Base-by-base conservation (phyloP, 23 red algal species). In the Gracilaria gracilis region DNA sequence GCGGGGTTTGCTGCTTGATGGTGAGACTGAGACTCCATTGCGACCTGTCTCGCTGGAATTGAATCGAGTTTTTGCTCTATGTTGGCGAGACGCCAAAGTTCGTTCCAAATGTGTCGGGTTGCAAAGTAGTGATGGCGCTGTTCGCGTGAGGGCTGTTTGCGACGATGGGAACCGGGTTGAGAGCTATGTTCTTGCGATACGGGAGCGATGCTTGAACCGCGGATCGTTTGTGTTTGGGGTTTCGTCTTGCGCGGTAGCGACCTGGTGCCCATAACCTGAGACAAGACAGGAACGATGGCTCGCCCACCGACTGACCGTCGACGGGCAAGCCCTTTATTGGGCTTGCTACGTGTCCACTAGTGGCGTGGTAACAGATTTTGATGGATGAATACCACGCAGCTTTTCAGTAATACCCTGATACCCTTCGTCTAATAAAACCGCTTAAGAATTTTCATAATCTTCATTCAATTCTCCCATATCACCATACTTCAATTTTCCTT, bases 191-290 rank as follows among this genome's bases (percentile, higher is more conserved):
- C 69, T 40, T 9, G 42, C 36, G 34, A 24, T 6, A 31, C 69
- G 69, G 35, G 69, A 75, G 69, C 69, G 35, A 75, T 47, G 69
- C 69, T 75, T 36, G 34, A 4, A 75, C 35, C 69, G 69, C 23
- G n/a, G 35, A 75, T 75, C n/a, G 69, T 46, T 42, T 1, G 42
- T 17, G 1, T 1, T 46, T 9, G 16, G 2, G 17, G 1, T 5
- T 3, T 12, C 1, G 34, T 24, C 14, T 46, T 24, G 65, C 23
- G 65, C 35, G 2, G 15, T 40, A 36, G 69, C 37, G 69, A 1
- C 5, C 9, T 75, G 69, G 69, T 75, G 69, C 69, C 69, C 69
- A 75, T 75, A 75, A 40, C 39, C 69, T 75, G 69, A 75, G 69
- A 75, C 2, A 19, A 33, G 23, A 35, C 28, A 33, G 17, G 35